Percentiles rank a stretch among this genome's conserved stretches.
phyloP scores from a whole-genome alignment of 78 protist genomes.

The Dictyostelium capitatum region DNA sequence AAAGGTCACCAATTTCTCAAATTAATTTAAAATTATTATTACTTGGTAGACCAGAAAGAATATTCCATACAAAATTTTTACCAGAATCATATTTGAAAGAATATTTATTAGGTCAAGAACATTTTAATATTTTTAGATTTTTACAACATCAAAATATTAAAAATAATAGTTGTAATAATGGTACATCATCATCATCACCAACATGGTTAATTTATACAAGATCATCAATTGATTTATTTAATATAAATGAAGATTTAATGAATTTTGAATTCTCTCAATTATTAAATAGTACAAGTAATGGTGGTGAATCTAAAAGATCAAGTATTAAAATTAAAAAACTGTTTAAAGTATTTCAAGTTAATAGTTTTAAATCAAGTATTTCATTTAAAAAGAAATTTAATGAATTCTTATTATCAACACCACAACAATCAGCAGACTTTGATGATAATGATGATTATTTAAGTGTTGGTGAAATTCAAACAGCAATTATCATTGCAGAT shows the following conservation, averaged over 20 bases:
- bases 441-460: background rate
- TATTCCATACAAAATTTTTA: slow-evolving; percentile 26
- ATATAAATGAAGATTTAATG: slow-evolving; percentile 39
- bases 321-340: background rate
- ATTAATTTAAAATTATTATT: slow-evolving; percentile 22
- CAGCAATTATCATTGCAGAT: background rate
- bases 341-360: slow-evolving; percentile 5
- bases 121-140: slow-evolving; percentile 48
- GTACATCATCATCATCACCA: background rate
- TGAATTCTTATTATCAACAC: background rate
- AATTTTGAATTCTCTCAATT: background rate
- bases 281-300: background rate
- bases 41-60: slow-evolving; percentile 66
- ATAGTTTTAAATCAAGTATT: slow-evolving; percentile 20
- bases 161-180: background rate
- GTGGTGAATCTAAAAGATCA: too few relatives aligned
- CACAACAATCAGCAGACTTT: too few relatives aligned
- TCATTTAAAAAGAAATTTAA: slow-evolving; percentile 25
- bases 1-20: background rate
- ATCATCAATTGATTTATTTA: slow-evolving; percentile 31
- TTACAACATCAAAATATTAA: background rate
- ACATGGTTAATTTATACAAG: slow-evolving; percentile 58
- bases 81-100: slow-evolving; percentile 51
- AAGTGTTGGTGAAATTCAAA: background rate
- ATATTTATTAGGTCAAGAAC: slow-evolving; percentile 70